phyloP scores from a whole-genome alignment of 495 filamentous ascomycete genomes.

The Podospora australis region DNA sequence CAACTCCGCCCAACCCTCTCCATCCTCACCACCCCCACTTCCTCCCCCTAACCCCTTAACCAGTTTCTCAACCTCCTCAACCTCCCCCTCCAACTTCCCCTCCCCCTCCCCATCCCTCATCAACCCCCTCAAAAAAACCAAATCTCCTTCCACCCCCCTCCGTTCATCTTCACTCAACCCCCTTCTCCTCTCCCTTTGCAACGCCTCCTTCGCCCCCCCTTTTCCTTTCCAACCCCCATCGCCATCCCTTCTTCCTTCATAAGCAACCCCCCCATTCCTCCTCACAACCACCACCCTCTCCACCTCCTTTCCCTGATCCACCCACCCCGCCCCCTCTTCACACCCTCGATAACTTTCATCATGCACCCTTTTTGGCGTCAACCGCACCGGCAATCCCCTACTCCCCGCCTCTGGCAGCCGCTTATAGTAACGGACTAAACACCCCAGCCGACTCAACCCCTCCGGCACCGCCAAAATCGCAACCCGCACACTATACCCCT shows the following conservation, averaged over 20 bases:
- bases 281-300: conserved; percentile 19
- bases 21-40: conserved; percentile 11
- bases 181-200: conserved; percentile 24
- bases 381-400: conserved; percentile 20
- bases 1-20: background rate
- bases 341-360: conserved; percentile 32
- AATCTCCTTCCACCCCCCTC: conserved; percentile 13
- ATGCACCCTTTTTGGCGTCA: conserved; percentile 33
- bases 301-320: conserved; percentile 19
- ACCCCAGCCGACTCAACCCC: conserved; percentile 28
- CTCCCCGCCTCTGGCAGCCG: conserved; percentile 22
- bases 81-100: conserved; percentile 1
- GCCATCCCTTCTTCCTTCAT: background rate
- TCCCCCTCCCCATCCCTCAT: conserved; percentile 17
- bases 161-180: conserved; percentile 19
- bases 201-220: conserved; percentile 14
- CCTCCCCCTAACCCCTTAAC: conserved; percentile 17
- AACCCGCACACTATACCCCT: conserved; percentile 24
- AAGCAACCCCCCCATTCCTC: conserved; percentile 4
- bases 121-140: conserved; percentile 18
- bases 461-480: conserved; percentile 29
- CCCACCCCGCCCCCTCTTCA: conserved; percentile 20
- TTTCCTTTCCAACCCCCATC: conserved; percentile 13
- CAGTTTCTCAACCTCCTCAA: conserved; percentile 24
- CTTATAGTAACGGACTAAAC: conserved; percentile 24